These are phyloP conservation scores for Apiospora phragmitis DNA, from an alignment of 2,329 filamentous ascomycete genomes.

Conservation along the genomic window DNA sequence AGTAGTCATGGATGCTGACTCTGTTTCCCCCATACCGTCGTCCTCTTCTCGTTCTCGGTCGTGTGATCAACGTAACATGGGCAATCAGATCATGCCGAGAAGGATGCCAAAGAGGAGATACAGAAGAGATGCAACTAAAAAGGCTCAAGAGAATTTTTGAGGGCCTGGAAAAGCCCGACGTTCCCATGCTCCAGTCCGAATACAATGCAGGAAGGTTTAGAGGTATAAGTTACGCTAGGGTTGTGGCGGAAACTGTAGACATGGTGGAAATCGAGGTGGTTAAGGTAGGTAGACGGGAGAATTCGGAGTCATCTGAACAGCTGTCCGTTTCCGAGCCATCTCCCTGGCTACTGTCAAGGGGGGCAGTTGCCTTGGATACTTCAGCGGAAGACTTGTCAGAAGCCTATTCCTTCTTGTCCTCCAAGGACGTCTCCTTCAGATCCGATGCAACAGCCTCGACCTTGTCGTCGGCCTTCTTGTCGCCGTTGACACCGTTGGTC, in stretches of 20 bases:
- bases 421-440: conserved; percentile 52
- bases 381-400: conserved; percentile 14
- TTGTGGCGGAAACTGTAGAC: background rate
- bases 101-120: background rate
- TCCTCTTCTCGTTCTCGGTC: background rate
- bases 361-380: background rate
- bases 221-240: background rate
- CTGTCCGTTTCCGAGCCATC: background rate
- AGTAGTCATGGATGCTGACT: background rate
- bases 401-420: conserved; percentile 52
- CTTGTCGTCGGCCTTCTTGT: conserved; percentile 48
- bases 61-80: background rate
- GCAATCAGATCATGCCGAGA: background rate
- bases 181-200: conserved; percentile 4
- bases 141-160: background rate
- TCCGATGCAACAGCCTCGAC: conserved; percentile 55
- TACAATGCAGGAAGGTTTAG: conserved; percentile 4
- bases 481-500: conserved; percentile 46
- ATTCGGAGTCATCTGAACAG: background rate
- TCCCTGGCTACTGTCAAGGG: background rate
- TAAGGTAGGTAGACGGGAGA: background rate
- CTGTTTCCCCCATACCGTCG: background rate
- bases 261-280: background rate
- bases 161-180: conserved; percentile 9
- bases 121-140: background rate